Evolutionary conservation across 345 rosid genomes (phyloP).

Genomic region (Gossypium longicalyx): DNA sequence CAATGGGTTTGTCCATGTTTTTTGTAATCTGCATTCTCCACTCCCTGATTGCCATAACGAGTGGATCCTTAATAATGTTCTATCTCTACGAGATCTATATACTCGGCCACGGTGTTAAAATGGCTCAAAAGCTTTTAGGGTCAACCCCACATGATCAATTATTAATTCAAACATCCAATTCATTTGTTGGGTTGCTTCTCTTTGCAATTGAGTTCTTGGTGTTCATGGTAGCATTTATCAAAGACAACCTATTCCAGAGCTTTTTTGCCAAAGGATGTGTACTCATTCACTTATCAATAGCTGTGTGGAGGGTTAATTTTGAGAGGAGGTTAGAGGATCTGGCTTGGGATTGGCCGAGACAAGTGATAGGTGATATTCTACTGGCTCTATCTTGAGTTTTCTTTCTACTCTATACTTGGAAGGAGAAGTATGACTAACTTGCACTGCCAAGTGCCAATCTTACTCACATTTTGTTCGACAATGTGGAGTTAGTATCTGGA

Average conservation of each 20-base stretch:
- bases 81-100: constrained; percentile 31
- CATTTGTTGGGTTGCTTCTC: constrained; percentile 41
- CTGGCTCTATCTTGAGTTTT: constrained; percentile 42
- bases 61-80: constrained; percentile 39
- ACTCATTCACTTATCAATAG: constrained; percentile 34
- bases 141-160: constrained; percentile 41
- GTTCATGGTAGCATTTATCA: constrained; percentile 42
- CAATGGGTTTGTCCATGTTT: constrained; percentile 32
- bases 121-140: constrained; percentile 32
- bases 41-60: constrained; percentile 26
- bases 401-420: constrained; percentile 34
- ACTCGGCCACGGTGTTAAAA: constrained; percentile 32
- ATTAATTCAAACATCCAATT: constrained; percentile 36
- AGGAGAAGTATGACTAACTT: constrained; percentile 35
- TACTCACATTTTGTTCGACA: too few relatives aligned
- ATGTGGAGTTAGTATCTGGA: too few relatives aligned
- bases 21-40: constrained; percentile 36
- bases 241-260: constrained; percentile 30
- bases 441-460: neutral
- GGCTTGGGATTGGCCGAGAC: constrained; percentile 45
- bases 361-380: constrained; percentile 33
- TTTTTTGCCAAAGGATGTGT: constrained; percentile 43
- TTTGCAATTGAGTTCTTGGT: constrained; percentile 29
- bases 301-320: constrained; percentile 37
- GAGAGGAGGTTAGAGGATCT: constrained; percentile 41